A percentile compares a stretch with the other conserved stretches of the same genome.
phyloP scores from a whole-genome alignment of 768 basidiomycete species.

The Boletus rubropictus region DNA sequence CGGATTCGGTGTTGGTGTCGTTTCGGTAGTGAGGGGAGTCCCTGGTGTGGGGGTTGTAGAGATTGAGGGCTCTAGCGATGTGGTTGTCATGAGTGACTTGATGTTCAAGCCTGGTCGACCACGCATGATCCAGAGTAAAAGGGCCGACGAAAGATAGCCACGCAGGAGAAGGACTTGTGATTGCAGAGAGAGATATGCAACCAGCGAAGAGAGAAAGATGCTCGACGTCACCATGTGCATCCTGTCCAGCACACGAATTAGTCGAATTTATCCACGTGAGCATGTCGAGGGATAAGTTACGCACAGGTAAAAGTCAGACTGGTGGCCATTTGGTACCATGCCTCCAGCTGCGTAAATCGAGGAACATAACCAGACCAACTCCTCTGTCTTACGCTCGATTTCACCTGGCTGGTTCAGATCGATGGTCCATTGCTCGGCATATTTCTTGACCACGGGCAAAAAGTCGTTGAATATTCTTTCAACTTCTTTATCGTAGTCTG shows the following conservation, averaged over 20 bases:
- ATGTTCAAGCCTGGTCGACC: constrained; percentile 30
- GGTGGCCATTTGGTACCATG: constrained; percentile 45
- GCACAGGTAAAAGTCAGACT: constrained; percentile 47
- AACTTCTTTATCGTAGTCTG: constrained; percentile 22
- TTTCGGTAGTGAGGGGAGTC: constrained; percentile 8
- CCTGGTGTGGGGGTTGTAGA: neutral
- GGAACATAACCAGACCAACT: constrained; percentile 51
- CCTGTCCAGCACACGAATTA: constrained; percentile 8
- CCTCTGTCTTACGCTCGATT: constrained; percentile 54
- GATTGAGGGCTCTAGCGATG: constrained; percentile 17
- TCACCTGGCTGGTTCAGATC: constrained; percentile 32
- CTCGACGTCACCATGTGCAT: constrained; percentile 30
- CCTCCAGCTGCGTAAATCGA: constrained; percentile 58
- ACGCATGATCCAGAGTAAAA: constrained; percentile 27
- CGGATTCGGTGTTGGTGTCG: constrained; percentile 27
- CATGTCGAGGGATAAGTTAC: neutral
- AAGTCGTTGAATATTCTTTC: neutral
- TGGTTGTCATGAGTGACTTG: constrained; percentile 26
- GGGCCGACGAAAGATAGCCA: constrained; percentile 19
- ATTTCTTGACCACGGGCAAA: neutral
- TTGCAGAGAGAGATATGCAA: constrained; percentile 12
- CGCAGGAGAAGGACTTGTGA: constrained; percentile 27
- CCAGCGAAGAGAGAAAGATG: constrained; percentile 25
- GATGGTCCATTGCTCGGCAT: constrained; percentile 40
- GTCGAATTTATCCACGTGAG: neutral